Evolutionary conservation across 768 basidiomycete species (phyloP).

Genomic region (Lactarius evosmus): DNA sequence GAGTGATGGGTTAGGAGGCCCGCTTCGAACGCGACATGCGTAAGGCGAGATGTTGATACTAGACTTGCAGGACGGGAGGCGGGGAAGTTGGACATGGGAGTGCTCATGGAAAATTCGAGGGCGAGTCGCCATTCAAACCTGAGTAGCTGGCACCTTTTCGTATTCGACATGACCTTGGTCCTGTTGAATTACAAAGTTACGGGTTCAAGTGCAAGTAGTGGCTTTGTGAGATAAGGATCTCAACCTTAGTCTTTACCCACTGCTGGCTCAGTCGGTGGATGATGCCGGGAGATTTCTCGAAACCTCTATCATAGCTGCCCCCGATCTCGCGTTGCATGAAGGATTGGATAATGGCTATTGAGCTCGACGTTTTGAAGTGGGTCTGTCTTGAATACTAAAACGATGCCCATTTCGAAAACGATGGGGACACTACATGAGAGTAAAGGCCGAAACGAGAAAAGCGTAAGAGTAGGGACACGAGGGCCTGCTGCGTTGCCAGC

Average conservation of each 20-base stretch:
- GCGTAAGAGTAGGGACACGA: slow-evolving; percentile 95
- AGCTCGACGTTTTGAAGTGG: slow-evolving; percentile 97
- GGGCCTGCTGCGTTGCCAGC: slow-evolving; percentile 90
- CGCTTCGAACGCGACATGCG: slow-evolving; percentile 6
- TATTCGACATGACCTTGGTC: slow-evolving; percentile 26
- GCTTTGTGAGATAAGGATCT: slow-evolving; percentile 73
- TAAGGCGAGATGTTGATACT: slow-evolving; percentile 25
- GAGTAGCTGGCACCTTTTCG: slow-evolving; percentile 52
- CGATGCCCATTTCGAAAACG: slow-evolving; percentile 97
- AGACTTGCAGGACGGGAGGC: slow-evolving; percentile 33
- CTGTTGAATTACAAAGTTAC: slow-evolving; percentile 29
- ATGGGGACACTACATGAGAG: slow-evolving; percentile 96
- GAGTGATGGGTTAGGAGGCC: slow-evolving; percentile 17
- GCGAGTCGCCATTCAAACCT: slow-evolving; percentile 82
- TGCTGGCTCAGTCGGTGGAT: slow-evolving; percentile 94
- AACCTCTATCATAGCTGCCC: slow-evolving; percentile 98
- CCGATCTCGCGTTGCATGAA: slow-evolving; percentile 96
- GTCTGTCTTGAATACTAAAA: slow-evolving; percentile 99
- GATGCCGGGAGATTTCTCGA: slow-evolving; percentile 92
- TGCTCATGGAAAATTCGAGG: slow-evolving; percentile 86
- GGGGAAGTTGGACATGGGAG: slow-evolving; percentile 59
- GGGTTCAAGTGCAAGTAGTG: slow-evolving; percentile 27
- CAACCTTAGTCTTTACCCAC: slow-evolving; percentile 93
- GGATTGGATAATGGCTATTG: slow-evolving; percentile 94
- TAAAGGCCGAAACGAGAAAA: slow-evolving; percentile 90